Base-by-base conservation (phyloP, 78 protist species). In the Speleostelium caveatum region DNA sequence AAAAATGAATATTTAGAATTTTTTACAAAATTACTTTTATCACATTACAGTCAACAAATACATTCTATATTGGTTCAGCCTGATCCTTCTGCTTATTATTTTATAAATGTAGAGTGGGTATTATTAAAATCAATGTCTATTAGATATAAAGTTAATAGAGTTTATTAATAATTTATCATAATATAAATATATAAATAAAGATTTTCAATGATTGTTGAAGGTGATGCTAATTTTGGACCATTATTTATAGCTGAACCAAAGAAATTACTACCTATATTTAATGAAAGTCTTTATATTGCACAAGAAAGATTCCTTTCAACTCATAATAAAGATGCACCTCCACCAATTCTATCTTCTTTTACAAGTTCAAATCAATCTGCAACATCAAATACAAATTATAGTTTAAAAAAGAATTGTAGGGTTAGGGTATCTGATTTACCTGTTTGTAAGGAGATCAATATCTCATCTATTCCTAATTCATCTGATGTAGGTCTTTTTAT, bases 211-310 rank as follows among this genome's bases (percentile, higher is more conserved):
- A 83, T 83, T 42, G 24, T 83, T 19, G 91, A 83, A 60, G 91
- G 91, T 60, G 79, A 69, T 60, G 91, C 69, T 3, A 67, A 67
- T 42, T 56, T 83, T 67, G 91, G 91, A 32, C 77, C 91, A 41
- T 41, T 83, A 24, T 69, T 83, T 45, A 59, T 83, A 67, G 59
- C 91, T 33, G 74, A 83, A 39, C 91, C 91, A 30, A 58, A 36
- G 12, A 83, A 69, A 59, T 12, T 83, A 45, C 59, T 83, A 45
- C 80, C 77, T 56, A 30, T 83, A 19, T 83, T 83, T 30, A 69
- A 83, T 42, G 91, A 67, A 69, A 58, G 75, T 42, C 58, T 67
- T 21, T 28, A 69, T 16, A 5, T 45, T 8, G 58, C 62, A 1
- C 91, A 83, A 42, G 73, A 69, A 38, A 55, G 38, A 30, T 16